These are phyloP conservation scores for Microcera coccophila DNA, from an alignment of 2,329 filamentous ascomycete genomes.

Conservation along the genomic window DNA sequence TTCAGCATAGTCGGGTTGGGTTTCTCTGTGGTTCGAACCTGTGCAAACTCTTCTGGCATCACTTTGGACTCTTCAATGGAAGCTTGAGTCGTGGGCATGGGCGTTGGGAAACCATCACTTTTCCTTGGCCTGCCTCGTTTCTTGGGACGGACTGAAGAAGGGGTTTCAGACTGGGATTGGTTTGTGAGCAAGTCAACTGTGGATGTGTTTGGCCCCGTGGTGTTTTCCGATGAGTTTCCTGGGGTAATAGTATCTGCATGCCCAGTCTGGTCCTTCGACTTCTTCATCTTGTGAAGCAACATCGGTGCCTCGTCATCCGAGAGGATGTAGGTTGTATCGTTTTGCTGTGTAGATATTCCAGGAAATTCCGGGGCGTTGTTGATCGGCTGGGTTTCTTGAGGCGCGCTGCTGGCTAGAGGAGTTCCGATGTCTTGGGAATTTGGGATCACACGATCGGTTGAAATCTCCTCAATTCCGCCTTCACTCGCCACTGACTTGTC, in stretches of 20 bases:
- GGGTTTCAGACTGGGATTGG: no score
- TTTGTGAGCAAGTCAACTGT: no score
- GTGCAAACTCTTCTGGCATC: not conserved
- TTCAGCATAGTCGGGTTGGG: not conserved
- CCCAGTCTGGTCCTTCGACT: not conserved
- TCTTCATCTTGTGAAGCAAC: conserved; percentile 14
- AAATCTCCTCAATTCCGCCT: not conserved
- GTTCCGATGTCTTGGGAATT: conserved; percentile 29
- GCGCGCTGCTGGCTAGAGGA: conserved; percentile 20
- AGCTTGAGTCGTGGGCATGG: not conserved
- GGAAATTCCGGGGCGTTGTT: not conserved
- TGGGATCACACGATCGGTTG: conserved; percentile 17
- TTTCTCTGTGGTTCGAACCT: not conserved
- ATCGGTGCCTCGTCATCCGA: conserved; percentile 37
- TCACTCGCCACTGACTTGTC: no score
- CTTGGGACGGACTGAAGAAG: conserved; percentile 10
- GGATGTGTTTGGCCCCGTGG: no score
- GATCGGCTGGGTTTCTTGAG: conserved; percentile 6
- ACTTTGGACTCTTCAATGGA: not conserved
- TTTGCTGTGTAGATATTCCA: not conserved
- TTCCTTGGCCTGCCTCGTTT: conserved; percentile 19
- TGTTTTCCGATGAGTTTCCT: no score
- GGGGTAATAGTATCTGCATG: no score
- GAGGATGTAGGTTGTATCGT: conserved; percentile 19
- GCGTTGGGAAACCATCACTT: not conserved